Evolutionary conservation across 805 yeast species (phyloP), one percentile per base, ranked within the genome.

Genomic region (Yarrowia hollandica): DNA sequence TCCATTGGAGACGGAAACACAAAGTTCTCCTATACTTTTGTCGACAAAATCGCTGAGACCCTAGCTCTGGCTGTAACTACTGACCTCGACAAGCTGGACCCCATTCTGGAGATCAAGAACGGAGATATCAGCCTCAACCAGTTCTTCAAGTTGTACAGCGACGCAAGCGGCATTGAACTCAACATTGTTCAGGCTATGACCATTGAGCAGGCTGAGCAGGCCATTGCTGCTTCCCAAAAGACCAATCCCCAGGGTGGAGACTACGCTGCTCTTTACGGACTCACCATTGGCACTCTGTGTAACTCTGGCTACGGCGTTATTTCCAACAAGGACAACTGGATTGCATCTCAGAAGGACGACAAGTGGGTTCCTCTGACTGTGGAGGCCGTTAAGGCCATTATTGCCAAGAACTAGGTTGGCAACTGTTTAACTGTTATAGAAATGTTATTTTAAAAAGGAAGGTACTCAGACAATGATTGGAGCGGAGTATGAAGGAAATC

Each of bases 61-160:
- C 39, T 48, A 12, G 55, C 55, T 14, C 21, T 31, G 15, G 28
- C 30, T 5, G 31, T 30, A 0, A 46, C 28, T 8, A 14, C 11
- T 4, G 55, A 33, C 14, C 6, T 48, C 11, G 3, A 15, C 16
- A 48, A 33, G 12, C 22, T 48, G 21, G 55, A 48, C 6, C 11
- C 28, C 5, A 48, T 48, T 22, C 28, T 48, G 30, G 55, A 48
- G 30, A 48, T 48, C 38, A 48, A 48, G 22, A 48, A 48, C 30
- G 55, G 55, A 21, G 55, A 48, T 8, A 48, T 48, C 14, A 18
- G 35, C 3, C 55, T 48, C 15, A 48, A 11, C 12, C 39, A 48
- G 55, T 48, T 48, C 22, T 48, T 14, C 55, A 5, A 21, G 23
- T 30, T 48, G 22, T 33, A 22, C 37, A n/a, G 22, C 7, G 30